These are phyloP conservation scores for Mrakia frigida DNA, from an alignment of 768 basidiomycete species.

Conservation along the genomic window DNA sequence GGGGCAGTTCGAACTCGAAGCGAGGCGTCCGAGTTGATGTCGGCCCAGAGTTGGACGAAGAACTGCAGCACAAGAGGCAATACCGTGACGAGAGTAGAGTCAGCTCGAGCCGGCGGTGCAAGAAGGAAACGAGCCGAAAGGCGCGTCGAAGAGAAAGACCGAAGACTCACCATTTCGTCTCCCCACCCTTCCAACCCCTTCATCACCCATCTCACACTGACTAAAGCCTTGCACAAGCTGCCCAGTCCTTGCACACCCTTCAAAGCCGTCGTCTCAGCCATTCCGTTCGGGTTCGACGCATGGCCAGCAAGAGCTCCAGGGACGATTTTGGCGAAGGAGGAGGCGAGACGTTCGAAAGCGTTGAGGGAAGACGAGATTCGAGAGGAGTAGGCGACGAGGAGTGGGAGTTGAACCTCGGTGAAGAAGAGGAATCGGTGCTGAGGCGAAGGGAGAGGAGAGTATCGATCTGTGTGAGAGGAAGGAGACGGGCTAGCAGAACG, in stretches of 20 bases:
- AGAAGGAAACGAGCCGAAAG: neutral
- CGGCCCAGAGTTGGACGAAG: slow-evolving; percentile 77
- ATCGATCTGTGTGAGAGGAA: slow-evolving; percentile 61
- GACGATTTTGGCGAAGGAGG: slow-evolving; percentile 78
- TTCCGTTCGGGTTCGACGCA: slow-evolving; percentile 41
- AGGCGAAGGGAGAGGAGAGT: slow-evolving; percentile 74
- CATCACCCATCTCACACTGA: slow-evolving; percentile 72
- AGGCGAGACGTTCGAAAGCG: slow-evolving; percentile 88
- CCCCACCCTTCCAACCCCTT: slow-evolving; percentile 72
- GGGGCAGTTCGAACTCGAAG: slow-evolving; percentile 55
- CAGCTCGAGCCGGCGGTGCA: neutral
- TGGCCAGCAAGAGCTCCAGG: slow-evolving; percentile 76
- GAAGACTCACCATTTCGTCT: slow-evolving; percentile 74
- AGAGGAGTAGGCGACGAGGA: slow-evolving; percentile 68
- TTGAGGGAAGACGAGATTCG: slow-evolving; percentile 81
- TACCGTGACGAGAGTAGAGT: slow-evolving; percentile 5
- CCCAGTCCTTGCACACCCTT: slow-evolving; percentile 77
- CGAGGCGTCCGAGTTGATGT: slow-evolving; percentile 31
- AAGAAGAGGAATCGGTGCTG: slow-evolving; percentile 78
- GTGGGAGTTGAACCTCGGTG: slow-evolving; percentile 72
- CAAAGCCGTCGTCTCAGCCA: slow-evolving; percentile 59
- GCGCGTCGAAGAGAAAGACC: neutral
- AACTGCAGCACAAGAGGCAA: slow-evolving; percentile 54
- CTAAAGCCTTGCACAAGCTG: slow-evolving; percentile 74
- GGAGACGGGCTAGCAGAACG: neutral